Percentiles rank a stretch among this genome's conserved stretches.
Conservation (phyloP, 2,329 filamentous ascomycete species). For the Fonsecaea pugnacius region DNA sequence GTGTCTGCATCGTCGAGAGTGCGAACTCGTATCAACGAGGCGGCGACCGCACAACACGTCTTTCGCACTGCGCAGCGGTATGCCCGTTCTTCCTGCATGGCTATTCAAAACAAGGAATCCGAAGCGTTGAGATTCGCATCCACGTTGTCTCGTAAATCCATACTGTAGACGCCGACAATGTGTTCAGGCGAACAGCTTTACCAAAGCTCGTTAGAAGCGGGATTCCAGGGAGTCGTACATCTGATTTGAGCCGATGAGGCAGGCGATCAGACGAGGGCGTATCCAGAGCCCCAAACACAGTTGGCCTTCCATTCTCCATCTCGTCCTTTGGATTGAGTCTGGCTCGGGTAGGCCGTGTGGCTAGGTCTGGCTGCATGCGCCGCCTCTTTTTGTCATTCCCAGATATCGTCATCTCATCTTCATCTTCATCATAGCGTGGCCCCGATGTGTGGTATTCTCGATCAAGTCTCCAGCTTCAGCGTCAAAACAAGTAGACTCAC, state of each 20-base stretch:
- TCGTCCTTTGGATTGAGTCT: background rate
- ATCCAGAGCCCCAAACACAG: background rate
- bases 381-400: background rate
- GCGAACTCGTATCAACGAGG: background rate
- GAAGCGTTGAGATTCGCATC: background rate
- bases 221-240: background rate
- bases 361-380: background rate
- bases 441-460: too few species aligned
- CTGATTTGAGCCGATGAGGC: background rate
- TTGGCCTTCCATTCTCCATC: background rate
- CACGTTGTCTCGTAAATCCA: background rate
- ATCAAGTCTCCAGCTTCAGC: slow-evolving; percentile 44
- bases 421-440: background rate
- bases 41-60: background rate
- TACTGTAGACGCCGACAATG: background rate
- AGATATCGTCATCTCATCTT: background rate
- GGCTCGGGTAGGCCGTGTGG: background rate
- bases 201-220: background rate
- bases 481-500: slow-evolving; percentile 64
- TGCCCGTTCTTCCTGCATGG: background rate
- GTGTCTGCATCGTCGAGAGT: background rate
- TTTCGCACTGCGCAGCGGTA: background rate
- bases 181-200: background rate
- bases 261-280: background rate
- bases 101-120: background rate